phyloP scores from a whole-genome alignment of 257 asterid genomes.

The Fraxinus excelsior region DNA sequence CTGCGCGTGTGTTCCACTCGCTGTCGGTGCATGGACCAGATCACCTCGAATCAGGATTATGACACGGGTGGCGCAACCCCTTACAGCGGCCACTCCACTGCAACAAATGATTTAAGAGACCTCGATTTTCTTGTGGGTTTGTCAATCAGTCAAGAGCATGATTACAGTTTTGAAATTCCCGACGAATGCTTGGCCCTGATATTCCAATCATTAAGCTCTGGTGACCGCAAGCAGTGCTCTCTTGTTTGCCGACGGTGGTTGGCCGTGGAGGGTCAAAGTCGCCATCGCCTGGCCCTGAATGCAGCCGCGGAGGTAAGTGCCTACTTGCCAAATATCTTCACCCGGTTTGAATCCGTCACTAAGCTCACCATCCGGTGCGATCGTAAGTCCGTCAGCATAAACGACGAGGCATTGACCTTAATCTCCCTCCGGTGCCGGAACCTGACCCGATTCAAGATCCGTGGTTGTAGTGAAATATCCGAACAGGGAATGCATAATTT shows the following conservation, averaged over 20 bases:
- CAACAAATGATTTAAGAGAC: not conserved
- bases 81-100: constrained; percentile 6
- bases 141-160: constrained; percentile 2
- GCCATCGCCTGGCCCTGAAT: constrained; percentile 32
- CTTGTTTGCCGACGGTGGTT: constrained; percentile 37
- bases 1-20: constrained; percentile 26
- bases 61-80: constrained; percentile 18
- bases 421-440: constrained; percentile 28
- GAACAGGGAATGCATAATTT: constrained; percentile 24
- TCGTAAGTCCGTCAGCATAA: constrained; percentile 28
- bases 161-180: constrained; percentile 20
- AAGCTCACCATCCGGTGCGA: constrained; percentile 35
- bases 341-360: constrained; percentile 30
- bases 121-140: not conserved
- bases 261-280: constrained; percentile 32
- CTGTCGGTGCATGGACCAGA: constrained; percentile 30
- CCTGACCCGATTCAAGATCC: constrained; percentile 31
- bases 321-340: constrained; percentile 16
- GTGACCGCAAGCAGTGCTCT: constrained; percentile 33
- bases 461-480: constrained; percentile 26
- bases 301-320: constrained; percentile 7
- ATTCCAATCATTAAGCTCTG: constrained; percentile 27
- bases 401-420: constrained; percentile 24
- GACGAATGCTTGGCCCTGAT: constrained; percentile 34
- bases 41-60: constrained; percentile 18